These are phyloP conservation scores for Curvularia hawaiiensis DNA, from an alignment of 2,329 filamentous ascomycete species.

Conservation along the genomic window DNA sequence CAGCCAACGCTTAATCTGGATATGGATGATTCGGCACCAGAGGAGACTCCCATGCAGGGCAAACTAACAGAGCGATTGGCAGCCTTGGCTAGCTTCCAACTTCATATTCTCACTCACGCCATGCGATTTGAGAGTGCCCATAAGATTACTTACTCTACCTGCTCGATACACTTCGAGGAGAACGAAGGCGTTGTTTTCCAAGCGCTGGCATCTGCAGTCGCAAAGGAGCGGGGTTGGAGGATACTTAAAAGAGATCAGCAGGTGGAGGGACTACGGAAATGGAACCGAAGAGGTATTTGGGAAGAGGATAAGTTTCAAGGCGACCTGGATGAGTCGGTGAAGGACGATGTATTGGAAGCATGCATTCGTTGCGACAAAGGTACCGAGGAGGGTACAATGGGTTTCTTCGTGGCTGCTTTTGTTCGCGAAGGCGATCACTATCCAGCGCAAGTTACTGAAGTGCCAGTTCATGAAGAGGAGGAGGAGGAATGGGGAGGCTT, in stretches of 20 bases:
- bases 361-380: slow-evolving; percentile 84
- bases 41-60: slow-evolving; percentile 47
- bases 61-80: slow-evolving; percentile 62
- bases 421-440: slow-evolving; percentile 58
- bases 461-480: slow-evolving; percentile 14
- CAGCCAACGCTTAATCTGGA: slow-evolving; percentile 28
- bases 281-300: slow-evolving; percentile 65
- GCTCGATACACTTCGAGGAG: slow-evolving; percentile 84
- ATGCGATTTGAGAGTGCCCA: slow-evolving; percentile 71
- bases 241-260: slow-evolving; percentile 75
- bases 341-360: slow-evolving; percentile 63
- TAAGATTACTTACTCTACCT: slow-evolving; percentile 90
- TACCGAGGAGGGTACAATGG: slow-evolving; percentile 84
- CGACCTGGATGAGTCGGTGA: slow-evolving; percentile 49
- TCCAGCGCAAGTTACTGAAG: slow-evolving; percentile 3
- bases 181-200: slow-evolving; percentile 84
- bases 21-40: slow-evolving; percentile 39
- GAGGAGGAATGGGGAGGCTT: slow-evolving; percentile 54
- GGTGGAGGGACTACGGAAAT: slow-evolving; percentile 74
- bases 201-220: slow-evolving; percentile 71
- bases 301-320: slow-evolving; percentile 47
- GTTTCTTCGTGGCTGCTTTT: slow-evolving; percentile 94
- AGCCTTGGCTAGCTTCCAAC: slow-evolving; percentile 80
- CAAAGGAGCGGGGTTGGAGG: slow-evolving; percentile 73
- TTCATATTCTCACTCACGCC: slow-evolving; percentile 80